A percentile compares a stretch with the other conserved stretches of the same genome.
Conservation (phyloP, 2,329 filamentous ascomycete genomes). For the Cladophialophora psammophila region DNA sequence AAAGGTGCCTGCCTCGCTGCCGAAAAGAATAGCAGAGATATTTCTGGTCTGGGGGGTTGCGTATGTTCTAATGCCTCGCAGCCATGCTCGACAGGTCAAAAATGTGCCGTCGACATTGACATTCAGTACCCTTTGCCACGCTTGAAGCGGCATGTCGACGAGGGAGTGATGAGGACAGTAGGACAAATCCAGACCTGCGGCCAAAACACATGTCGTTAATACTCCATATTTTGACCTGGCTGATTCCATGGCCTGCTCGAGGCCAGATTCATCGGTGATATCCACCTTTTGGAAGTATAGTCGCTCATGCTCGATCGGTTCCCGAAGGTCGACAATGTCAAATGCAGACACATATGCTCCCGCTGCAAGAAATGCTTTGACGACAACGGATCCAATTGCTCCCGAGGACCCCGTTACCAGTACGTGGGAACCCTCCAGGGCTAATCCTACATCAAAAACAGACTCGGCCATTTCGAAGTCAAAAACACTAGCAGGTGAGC, state of each 20-base stretch:
- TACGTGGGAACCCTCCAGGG: slow-evolving; percentile 49
- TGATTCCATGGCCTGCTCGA: slow-evolving; percentile 46
- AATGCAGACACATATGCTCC: slow-evolving; percentile 52
- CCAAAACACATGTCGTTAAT: slow-evolving; percentile 50
- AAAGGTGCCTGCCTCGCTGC: slow-evolving; percentile 55
- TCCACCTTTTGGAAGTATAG: slow-evolving; percentile 44
- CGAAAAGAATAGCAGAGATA: slow-evolving; percentile 54
- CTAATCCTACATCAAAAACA: slow-evolving; percentile 44
- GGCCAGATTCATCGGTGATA: slow-evolving; percentile 45
- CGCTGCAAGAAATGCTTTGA: slow-evolving; percentile 52
- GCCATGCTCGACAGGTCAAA: slow-evolving; percentile 53
- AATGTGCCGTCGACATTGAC: slow-evolving; percentile 56
- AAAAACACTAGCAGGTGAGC: not conserved
- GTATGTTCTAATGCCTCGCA: slow-evolving; percentile 46
- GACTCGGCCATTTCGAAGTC: slow-evolving; percentile 12
- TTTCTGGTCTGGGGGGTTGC: slow-evolving; percentile 43
- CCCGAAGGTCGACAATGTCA: slow-evolving; percentile 42
- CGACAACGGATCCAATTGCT: slow-evolving; percentile 50
- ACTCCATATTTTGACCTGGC: slow-evolving; percentile 48
- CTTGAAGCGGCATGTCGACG: slow-evolving; percentile 50
- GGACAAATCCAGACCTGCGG: slow-evolving; percentile 55
- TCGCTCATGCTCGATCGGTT: slow-evolving; percentile 23
- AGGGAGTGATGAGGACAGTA: slow-evolving; percentile 49
- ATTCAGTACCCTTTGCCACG: slow-evolving; percentile 51
- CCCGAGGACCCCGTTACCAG: slow-evolving; percentile 53